A percentile compares a stretch with the other conserved stretches of the same genome.
These are phyloP conservation scores for Meyerozyma sp. DNA, from an alignment of 1,139 yeast species.

Conservation along the genomic window DNA sequence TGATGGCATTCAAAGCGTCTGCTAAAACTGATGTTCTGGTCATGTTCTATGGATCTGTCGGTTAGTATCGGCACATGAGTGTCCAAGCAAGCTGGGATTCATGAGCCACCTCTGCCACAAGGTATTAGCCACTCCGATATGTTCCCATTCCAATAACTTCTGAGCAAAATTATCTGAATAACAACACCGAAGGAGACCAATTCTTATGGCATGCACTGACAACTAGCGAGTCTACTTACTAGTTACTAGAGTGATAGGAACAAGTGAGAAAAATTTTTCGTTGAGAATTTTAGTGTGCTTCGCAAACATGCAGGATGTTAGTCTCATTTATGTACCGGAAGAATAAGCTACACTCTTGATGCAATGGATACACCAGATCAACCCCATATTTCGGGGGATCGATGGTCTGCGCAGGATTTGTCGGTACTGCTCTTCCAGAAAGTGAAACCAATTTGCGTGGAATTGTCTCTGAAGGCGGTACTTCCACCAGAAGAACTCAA, in stretches of 20 bases:
- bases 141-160: background rate
- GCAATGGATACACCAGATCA: background rate
- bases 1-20: conserved; percentile 96
- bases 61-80: conserved; percentile 31
- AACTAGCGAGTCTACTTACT: conserved; percentile 1
- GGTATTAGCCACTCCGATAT: background rate
- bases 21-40: conserved; percentile 99
- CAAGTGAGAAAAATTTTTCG: background rate
- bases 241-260: background rate
- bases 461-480: conserved; percentile 11
- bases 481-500: conserved; percentile 11
- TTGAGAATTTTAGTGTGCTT: background rate
- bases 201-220: background rate
- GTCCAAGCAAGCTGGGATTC: conserved; percentile 17
- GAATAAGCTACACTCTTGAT: background rate
- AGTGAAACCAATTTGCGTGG: conserved; percentile 8
- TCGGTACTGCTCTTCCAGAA: conserved; percentile 9
- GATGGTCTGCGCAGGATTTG: background rate
- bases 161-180: background rate
- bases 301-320: background rate
- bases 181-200: background rate
- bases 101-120: conserved; percentile 2
- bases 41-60: conserved; percentile 52
- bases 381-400: background rate
- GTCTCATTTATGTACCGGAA: background rate